Evolutionary conservation across 768 basidiomycete genomes (phyloP), one percentile per base, ranked within the genome.

Genomic region (Solioccasus polychromus): DNA sequence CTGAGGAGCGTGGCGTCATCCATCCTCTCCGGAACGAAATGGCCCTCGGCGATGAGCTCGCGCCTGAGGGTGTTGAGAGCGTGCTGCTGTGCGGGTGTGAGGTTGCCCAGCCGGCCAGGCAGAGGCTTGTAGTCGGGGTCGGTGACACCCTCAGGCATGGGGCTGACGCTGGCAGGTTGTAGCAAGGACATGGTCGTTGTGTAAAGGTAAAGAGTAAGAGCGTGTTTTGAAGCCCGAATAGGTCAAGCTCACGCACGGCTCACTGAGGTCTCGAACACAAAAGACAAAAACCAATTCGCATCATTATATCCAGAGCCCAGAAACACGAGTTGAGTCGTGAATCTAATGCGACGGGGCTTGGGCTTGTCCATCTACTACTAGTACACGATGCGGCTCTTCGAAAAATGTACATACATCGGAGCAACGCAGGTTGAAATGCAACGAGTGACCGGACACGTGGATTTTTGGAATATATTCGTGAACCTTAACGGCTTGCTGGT

Each of bases 91-190:
- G 62, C 48, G 1, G 72, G 61, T 2, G 78, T 77, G 57, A 93
- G 76, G 63, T 92, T 91, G n/a, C 91, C 91, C 30, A 90, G 68
- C 24, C 83, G 75, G 14, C 91, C 90, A 17, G 88, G 82, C 1
- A 71, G 70, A 11, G 85, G 84, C 55, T 71, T 78, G 65, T 82
- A 85, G 63, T 75, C 75, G 15, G 80, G 75, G 65, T 85, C 77
- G 3, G 82, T 82, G 48, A 82, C 68, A 45, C 80, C 80, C 28
- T 67, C 68, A 15, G 82, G 80, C 59, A 82, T 68, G 2, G 75
- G 68, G 34, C 77, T 79, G 41, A 74, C 80, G 63, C 70, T 78
- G 39, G 78, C 79, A 17, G 70, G 64, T 46, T 66, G 39, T 9
- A 54, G 35, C 22, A 36, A 15, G 32, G 64, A 60, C 63, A 70